Base-by-base conservation (phyloP, 75 land plant genomes). In the Pinus taeda region DNA sequence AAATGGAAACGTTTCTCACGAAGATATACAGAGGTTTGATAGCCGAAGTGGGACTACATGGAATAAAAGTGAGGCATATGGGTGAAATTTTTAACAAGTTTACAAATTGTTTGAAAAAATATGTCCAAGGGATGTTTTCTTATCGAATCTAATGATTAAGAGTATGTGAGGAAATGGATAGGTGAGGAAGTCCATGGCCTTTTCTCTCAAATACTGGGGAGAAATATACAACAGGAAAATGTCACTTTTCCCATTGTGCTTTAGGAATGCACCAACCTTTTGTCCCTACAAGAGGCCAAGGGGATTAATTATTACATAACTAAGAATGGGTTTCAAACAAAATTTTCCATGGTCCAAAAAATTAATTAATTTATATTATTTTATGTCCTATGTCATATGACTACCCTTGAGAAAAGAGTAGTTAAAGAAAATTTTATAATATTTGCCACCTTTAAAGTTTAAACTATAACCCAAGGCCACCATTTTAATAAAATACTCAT, bases 171-270 rank as follows among this genome's bases (percentile, higher is more conserved):
- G 21, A 56, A 26, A 11, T 59, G 56, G 77, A 73, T 84, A 74
- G 77, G 76, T 57, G 89, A 91, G 65, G 90, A 89, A 24, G 90
- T 90, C 20, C 21, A 90, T 82, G 88, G 85, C 3, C 65, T 92
- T 13, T 92, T 83, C 55, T 77, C 63, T 62, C 90, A 89, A 74
- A 90, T 75, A 71, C 15, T 58, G 58, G 49, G 58, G 33, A 76
- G 58, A 5, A 55, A 61, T 21, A 37, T 79, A 3, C 36, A 37
- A 33, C 65, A 56, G 37, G 53, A 79, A 55, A 57, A 59, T 26
- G 29, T 39, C 78, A 79, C 67, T 1, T 45, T 82, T 76, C 64
- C 77, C 15, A n/a, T 72, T 4, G 73, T 73, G 4, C 37, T 82
- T 6, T 74, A 82, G 72, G 84, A 77, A 29, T 82, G 84, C 59